Evolutionary conservation across 208 protist genomes (phyloP).

Genomic region (Leishmania arabica): DNA sequence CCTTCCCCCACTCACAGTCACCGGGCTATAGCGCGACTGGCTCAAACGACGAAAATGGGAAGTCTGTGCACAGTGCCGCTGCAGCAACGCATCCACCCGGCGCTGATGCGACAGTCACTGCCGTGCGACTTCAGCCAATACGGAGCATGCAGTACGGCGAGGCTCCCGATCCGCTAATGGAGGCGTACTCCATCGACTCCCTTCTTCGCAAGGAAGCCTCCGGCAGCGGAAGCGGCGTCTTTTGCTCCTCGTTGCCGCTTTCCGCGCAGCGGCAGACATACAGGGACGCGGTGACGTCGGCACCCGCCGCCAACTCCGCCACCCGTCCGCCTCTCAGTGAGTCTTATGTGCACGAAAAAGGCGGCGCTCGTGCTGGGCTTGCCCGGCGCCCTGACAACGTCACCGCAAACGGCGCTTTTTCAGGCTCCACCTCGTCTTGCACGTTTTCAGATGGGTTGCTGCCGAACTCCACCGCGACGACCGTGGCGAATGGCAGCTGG

Average conservation of each 20-base stretch:
- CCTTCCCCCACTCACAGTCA: neutral
- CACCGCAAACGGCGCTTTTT: neutral
- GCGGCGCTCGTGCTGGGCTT: neutral
- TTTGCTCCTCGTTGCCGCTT: neutral
- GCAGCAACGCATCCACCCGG: neutral
- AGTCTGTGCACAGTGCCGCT: neutral
- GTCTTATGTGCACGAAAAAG: neutral
- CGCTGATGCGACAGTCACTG: neutral
- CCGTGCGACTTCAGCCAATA: neutral
- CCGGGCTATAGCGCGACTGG: neutral
- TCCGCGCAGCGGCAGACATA: neutral
- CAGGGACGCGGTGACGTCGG: neutral
- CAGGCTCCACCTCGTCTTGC: neutral
- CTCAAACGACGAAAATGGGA: neutral
- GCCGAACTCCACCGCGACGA: neutral
- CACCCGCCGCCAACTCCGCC: neutral
- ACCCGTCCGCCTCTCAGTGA: neutral
- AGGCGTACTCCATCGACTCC: constrained; percentile 6
- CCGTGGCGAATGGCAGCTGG: neutral
- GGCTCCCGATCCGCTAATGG: constrained; percentile 4
- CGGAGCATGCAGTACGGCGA: constrained; percentile 11
- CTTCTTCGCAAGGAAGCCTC: constrained; percentile 2
- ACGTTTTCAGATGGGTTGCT: neutral
- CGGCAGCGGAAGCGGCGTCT: neutral
- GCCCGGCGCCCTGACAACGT: neutral